Percentiles rank a stretch among this genome's conserved stretches.
phyloP scores from a whole-genome alignment of 805 yeast species.

The Saccharomycopsis fibuligera region DNA sequence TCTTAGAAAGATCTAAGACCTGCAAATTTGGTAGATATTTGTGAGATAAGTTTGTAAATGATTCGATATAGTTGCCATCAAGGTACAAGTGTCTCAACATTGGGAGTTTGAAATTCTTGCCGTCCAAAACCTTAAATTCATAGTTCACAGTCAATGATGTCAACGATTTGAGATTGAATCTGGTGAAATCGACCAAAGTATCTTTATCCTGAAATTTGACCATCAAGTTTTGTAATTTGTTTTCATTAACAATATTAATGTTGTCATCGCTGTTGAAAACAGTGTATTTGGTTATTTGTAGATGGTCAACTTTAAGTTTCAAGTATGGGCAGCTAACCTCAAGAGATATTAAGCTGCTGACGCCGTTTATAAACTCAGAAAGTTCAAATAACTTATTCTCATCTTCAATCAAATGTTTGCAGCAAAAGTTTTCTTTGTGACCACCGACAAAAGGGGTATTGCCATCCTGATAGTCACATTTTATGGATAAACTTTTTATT shows the following conservation, averaged over 20 bases:
- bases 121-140: constrained; percentile 4
- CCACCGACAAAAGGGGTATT: background rate
- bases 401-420: background rate
- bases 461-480: background rate
- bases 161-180: background rate
- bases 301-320: background rate
- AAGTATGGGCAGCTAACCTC: constrained; percentile 3
- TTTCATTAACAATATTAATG: background rate
- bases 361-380: background rate
- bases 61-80: constrained; percentile 1
- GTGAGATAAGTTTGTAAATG: background rate
- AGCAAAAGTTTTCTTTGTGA: background rate
- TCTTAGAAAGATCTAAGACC: constrained; percentile 6
- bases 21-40: constrained; percentile 5
- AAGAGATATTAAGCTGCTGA: background rate
- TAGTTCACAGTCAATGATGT: constrained; percentile 5
- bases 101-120: constrained; percentile 4
- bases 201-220: constrained; percentile 2
- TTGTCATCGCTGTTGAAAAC: background rate
- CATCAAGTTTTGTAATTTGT: background rate
- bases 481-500: background rate
- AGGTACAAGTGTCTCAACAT: constrained; percentile 1
- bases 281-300: constrained; percentile 1
- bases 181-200: background rate
- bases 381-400: background rate